Evolutionary conservation across 257 asterid genomes (phyloP), one percentile per base, ranked within the genome.

Genomic region (Solanum microdontum): DNA sequence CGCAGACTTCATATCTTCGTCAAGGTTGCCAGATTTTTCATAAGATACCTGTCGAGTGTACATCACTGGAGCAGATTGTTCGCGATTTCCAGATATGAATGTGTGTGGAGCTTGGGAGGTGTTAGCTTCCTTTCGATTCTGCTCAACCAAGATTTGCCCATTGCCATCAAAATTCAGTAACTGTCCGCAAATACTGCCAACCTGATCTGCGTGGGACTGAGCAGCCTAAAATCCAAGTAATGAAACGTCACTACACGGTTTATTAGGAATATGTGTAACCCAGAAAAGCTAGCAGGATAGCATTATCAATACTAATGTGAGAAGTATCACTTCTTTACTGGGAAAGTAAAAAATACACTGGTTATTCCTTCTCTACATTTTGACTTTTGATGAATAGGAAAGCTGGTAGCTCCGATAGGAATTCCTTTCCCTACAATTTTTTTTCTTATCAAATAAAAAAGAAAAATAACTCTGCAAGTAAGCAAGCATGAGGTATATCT

Each of bases 1-100:
- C 1, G 94, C 93, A 40, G 97, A 91, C 89, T 95, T 95, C 11
- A 93, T 90, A 85, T 94, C 94, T 87, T 90, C 94, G 48, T 92
- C 94, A 24, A 77, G 51, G 75, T 89, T 87, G 87, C 89, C 84
- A 6, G 97, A 79, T 84, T 92, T 92, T 84, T 90, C 95, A 32
- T 89, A 88, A 87, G 97, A 36, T 15, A 90, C 92, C 89, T 93
- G 96, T 30, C 90, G 89, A 7, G 95, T 87, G 92, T 95, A 93
- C 70, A 90, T 92, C 83, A 92, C 92, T 4, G 99, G 92, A 86
- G 92, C 88, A 19, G 94, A 82, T 86, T 92, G 97, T 89, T 94
- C 96, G 21, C 89, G 73, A 21, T 88, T 82, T 62, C 88, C 90
- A 28, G 92, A 64, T 28, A 68, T 72, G 55, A 85, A 87, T 66